phyloP scores from a whole-genome alignment of 495 filamentous ascomycete species.

The Aspergillus sclerotiicarbonarius region DNA sequence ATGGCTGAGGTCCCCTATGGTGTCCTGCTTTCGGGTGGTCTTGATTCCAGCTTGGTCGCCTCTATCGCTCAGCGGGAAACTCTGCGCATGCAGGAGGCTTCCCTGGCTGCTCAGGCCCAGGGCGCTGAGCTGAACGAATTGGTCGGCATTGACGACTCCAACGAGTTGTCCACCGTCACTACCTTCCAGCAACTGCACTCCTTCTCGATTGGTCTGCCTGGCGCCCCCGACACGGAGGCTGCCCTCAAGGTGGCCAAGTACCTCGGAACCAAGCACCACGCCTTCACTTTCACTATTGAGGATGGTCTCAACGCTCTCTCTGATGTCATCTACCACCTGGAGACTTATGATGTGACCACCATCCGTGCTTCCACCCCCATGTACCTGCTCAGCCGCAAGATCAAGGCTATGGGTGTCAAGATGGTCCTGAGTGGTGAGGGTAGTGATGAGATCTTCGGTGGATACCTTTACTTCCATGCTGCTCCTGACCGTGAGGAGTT shows the following conservation, averaged over 20 bases:
- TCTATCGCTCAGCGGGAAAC: slow-evolving; percentile 94
- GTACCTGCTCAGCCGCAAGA: slow-evolving; percentile 96
- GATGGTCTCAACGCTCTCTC: slow-evolving; percentile 93
- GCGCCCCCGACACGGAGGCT: slow-evolving; percentile 85
- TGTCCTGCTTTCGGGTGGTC: slow-evolving; percentile 89
- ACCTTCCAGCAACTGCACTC: slow-evolving; percentile 93
- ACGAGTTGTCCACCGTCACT: slow-evolving; percentile 86
- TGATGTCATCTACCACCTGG: slow-evolving; percentile 96
- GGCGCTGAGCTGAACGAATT: slow-evolving; percentile 52
- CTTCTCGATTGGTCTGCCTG: slow-evolving; percentile 94
- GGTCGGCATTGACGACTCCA: slow-evolving; percentile 90
- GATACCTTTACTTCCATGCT: slow-evolving; percentile 97
- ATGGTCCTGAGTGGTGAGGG: slow-evolving; percentile 98
- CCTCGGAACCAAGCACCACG: slow-evolving; percentile 94
- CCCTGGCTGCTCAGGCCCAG: slow-evolving; percentile 17
- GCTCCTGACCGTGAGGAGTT: slow-evolving; percentile 88
- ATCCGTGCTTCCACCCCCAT: slow-evolving; percentile 98
- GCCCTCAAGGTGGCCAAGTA: slow-evolving; percentile 89
- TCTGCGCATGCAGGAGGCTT: slow-evolving; percentile 63
- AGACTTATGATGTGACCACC: slow-evolving; percentile 96
- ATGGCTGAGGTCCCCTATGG: slow-evolving; percentile 99
- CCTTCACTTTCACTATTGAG: slow-evolving; percentile 96
- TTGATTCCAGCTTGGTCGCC: slow-evolving; percentile 93
- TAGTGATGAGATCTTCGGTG: slow-evolving; percentile 95
- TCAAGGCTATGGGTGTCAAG: slow-evolving; percentile 98